Conservation (phyloP, 257 asterid genomes). For the Parsonsia alboflavescens region DNA sequence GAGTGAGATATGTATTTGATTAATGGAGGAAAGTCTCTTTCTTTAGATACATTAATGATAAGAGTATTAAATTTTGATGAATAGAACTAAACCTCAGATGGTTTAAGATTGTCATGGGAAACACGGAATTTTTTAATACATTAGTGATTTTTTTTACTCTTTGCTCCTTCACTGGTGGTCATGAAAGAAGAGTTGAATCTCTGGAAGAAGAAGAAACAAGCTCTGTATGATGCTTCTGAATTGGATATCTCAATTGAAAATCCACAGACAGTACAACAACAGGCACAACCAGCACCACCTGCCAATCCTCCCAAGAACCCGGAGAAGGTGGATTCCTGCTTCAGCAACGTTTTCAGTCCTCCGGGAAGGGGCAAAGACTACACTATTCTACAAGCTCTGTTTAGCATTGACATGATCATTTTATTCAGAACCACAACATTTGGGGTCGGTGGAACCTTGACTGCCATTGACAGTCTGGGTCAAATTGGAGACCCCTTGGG, state of each 20-base stretch:
- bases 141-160: slow-evolving; percentile 34
- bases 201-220: slow-evolving; percentile 23
- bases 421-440: slow-evolving; percentile 34
- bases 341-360: slow-evolving; percentile 30
- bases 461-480: slow-evolving; percentile 43
- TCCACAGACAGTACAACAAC: slow-evolving; percentile 14
- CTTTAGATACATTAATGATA: too few relatives aligned
- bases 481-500: slow-evolving; percentile 42
- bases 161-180: slow-evolving; percentile 30
- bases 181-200: slow-evolving; percentile 36
- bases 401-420: slow-evolving; percentile 39
- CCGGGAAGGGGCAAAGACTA: slow-evolving; percentile 46
- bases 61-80: too few relatives aligned
- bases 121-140: slow-evolving; percentile 18
- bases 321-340: slow-evolving; percentile 22
- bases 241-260: slow-evolving; percentile 15
- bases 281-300: background rate
- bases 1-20: too few relatives aligned
- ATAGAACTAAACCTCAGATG: too few relatives aligned
- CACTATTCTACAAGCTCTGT: slow-evolving; percentile 38
- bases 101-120: slow-evolving; percentile 39
- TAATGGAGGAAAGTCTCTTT: too few relatives aligned
- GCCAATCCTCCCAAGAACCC: slow-evolving; percentile 1
- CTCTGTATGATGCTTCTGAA: background rate
- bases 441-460: slow-evolving; percentile 47